Percentiles rank a stretch among this genome's conserved stretches.
These are phyloP conservation scores for Selaginella moellendorffii DNA, from an alignment of 75 land plant species.

Conservation along the genomic window DNA sequence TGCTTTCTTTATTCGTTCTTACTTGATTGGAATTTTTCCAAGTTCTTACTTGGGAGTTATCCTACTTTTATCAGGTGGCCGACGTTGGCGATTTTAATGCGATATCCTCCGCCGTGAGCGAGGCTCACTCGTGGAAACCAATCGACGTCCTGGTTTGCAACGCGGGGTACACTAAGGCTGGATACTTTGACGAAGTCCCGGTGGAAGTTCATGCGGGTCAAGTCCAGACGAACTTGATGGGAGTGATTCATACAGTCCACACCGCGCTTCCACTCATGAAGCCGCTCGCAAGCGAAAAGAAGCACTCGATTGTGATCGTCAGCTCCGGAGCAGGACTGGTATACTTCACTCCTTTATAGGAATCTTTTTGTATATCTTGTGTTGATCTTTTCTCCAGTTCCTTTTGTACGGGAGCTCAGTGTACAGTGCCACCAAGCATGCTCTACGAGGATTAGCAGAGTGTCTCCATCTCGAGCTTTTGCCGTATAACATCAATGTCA, in stretches of 20 bases:
- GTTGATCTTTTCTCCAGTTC: constrained; percentile 5
- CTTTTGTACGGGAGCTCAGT: constrained; percentile 14
- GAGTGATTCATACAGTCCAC: constrained; percentile 16
- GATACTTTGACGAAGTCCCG: constrained; percentile 11
- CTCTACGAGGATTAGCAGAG: constrained; percentile 21
- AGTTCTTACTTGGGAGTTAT: no score
- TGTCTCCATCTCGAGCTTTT: constrained; percentile 16
- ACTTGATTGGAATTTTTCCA: no score
- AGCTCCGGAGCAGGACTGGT: constrained; percentile 13
- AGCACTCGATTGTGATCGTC: constrained; percentile 7
- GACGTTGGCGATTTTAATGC: constrained; percentile 24
- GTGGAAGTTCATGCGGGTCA: constrained; percentile 11
- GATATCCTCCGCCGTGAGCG: constrained; percentile 11
- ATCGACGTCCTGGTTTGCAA: constrained; percentile 35
- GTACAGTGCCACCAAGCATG: constrained; percentile 22
- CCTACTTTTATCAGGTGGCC: no score
- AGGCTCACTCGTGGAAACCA: constrained; percentile 21
- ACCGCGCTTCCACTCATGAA: constrained; percentile 23
- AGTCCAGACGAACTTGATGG: constrained; percentile 15
- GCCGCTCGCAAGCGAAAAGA: neutral
- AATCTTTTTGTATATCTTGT: no score
- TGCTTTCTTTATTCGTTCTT: no score
- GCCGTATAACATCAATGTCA: constrained; percentile 10
- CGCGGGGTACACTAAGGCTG: constrained; percentile 15
- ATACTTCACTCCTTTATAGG: neutral